A percentile compares a stretch with the other conserved stretches of the same genome.
phyloP scores from a whole-genome alignment of 1,284 basidiomycete genomes.

The Cryptococcus sp. region DNA sequence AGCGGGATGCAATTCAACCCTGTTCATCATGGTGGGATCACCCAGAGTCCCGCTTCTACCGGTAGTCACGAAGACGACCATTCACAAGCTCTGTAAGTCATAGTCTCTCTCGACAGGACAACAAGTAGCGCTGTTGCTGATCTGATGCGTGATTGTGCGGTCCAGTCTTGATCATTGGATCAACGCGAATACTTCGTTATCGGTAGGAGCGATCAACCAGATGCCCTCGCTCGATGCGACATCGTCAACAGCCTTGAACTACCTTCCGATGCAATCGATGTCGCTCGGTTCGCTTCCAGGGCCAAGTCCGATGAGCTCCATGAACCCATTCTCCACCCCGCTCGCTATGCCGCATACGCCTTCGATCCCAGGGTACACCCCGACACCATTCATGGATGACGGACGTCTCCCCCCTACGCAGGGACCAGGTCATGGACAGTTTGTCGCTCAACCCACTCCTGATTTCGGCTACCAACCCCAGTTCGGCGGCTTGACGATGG shows the following conservation, averaged over 20 bases:
- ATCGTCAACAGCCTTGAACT: conserved; percentile 8
- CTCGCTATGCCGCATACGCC: neutral
- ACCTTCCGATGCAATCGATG: conserved; percentile 16
- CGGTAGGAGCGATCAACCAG: conserved; percentile 37
- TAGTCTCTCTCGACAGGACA: neutral
- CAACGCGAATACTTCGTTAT: conserved; percentile 44
- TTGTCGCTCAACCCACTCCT: neutral
- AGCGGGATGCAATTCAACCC: conserved; percentile 12
- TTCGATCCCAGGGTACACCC: neutral
- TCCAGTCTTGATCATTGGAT: conserved; percentile 51
- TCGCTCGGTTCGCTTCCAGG: conserved; percentile 3
- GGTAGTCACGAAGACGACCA: conserved; percentile 49
- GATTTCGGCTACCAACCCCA: conserved; percentile 10
- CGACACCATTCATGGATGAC: conserved; percentile 3
- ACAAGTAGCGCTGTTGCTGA: neutral
- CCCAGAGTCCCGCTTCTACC: conserved; percentile 29
- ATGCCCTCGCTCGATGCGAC: conserved; percentile 15
- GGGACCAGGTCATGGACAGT: too few species aligned
- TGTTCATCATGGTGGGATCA: conserved; percentile 24
- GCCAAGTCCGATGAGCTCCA: neutral
- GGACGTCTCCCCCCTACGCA: too few species aligned
- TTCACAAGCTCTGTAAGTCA: conserved; percentile 44
- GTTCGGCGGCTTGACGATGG: conserved; percentile 15
- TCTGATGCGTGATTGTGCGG: conserved; percentile 1
- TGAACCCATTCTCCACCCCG: too few species aligned